Evolutionary conservation across 345 rosid genomes (phyloP), one percentile per base, ranked within the genome.

Genomic region (Citrus inodora): DNA sequence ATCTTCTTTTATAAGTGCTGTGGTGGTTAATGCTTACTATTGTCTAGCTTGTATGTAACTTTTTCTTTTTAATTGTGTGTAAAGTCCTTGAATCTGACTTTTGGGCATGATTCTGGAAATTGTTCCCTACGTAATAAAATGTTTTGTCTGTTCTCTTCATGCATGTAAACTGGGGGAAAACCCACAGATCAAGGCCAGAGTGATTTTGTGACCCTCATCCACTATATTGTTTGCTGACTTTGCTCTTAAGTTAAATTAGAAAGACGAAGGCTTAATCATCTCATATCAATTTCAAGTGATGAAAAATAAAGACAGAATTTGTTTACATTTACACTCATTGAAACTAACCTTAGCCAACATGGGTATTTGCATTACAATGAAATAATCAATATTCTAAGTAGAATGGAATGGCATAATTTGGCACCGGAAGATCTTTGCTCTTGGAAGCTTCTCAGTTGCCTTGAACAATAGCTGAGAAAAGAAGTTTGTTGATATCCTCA

Each of bases 391-490:
- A 71, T 30, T 17, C 64, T 22, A 32, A 21, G 28, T 9, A 30
- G 22, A 22, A 7, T 8, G 40, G 9, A 69, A 69, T 25, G 48
- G n/a, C 25, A 71, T 70, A 10, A 33, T 51, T 70, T 70, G 60
- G 38, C 25, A 70, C 61, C 5, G 2, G 48, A 13, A 28, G 4
- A 27, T 27, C 3, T 42, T 63, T 4, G n/a, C 7, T 6, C 10
- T 21, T n/a, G 19, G 42, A 59, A 22, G 58, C 61, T 53, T 32
- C 37, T 87, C 80, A 90, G 74, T 80, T 87, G 80, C 80, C 74
- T 85, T 89, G 85, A 37, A 90, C 88, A 51, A 93, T 89, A 48
- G 97, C 89, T 9, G 98, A 89, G 89, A 94, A 93, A 56, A 95
- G 92, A 55, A 92, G 78, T 67, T 87, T 88, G 87, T 95, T 93